Evolutionary conservation across 208 protist genomes (phyloP).

Genomic region (Borovskyia barvae): DNA sequence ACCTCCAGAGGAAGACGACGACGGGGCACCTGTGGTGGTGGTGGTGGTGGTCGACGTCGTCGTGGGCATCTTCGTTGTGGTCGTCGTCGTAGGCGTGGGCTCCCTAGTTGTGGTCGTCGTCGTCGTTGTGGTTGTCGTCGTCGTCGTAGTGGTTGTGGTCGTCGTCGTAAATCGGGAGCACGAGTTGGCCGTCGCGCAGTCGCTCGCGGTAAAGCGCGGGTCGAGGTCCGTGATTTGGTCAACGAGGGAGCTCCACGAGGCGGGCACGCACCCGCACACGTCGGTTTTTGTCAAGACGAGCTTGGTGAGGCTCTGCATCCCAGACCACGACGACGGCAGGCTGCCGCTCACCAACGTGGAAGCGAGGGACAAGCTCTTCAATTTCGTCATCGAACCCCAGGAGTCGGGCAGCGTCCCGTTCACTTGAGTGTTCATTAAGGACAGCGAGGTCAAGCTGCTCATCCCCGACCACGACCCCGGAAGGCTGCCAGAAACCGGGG

Average conservation of each 20-base stretch:
- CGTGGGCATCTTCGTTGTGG: not conserved
- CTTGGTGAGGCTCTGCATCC: not conserved
- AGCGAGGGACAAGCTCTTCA: not conserved
- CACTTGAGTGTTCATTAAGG: not conserved
- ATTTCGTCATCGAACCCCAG: not conserved
- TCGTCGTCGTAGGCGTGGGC: not conserved
- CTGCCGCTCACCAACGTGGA: not conserved
- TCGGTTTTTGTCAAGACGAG: not conserved
- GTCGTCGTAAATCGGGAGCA: not conserved
- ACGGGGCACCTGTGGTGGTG: not conserved
- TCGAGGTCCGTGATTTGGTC: not conserved
- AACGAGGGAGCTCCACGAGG: not conserved
- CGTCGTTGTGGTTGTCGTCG: not conserved
- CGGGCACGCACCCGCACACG: slow-evolving; percentile 4
- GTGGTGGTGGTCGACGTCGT: not conserved
- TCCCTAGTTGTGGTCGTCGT: not conserved
- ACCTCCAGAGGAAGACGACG: not conserved
- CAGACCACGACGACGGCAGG: not conserved
- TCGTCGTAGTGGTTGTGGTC: not conserved
- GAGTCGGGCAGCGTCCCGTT: slow-evolving; percentile 6
- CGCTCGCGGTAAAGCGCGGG: not conserved
- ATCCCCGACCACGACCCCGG: slow-evolving; percentile 5
- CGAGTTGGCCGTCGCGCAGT: not conserved
- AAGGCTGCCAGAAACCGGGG: not conserved
- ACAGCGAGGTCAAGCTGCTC: not conserved